Percentiles rank a stretch among this genome's conserved stretches.
phyloP scores from a whole-genome alignment of 2,329 filamentous ascomycete genomes.

The Epichloe sibirici region DNA sequence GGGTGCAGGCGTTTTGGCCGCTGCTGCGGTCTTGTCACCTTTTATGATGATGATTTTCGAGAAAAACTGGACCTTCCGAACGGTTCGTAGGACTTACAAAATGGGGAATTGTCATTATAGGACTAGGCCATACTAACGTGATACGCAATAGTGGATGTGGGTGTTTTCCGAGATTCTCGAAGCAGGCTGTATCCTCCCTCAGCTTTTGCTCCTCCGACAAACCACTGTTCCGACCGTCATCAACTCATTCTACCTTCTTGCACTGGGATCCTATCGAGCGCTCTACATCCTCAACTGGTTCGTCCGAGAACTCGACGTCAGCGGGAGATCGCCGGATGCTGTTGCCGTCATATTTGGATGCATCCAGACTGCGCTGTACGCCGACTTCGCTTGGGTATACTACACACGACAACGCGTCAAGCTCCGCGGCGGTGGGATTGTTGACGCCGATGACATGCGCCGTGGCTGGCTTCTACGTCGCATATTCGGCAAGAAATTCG shows the following conservation, averaged over 20 bases:
- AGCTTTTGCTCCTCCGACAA: slow-evolving; percentile 81
- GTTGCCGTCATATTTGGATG: slow-evolving; percentile 77
- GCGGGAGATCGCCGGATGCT: slow-evolving; percentile 48
- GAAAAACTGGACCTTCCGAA: slow-evolving; percentile 33
- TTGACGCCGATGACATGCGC: slow-evolving; percentile 79
- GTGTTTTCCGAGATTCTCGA: slow-evolving; percentile 86
- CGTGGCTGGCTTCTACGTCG: slow-evolving; percentile 74
- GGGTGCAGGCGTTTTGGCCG: slow-evolving; percentile 55
- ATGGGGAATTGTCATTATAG: not conserved
- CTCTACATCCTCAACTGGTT: slow-evolving; percentile 94
- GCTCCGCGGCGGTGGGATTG: slow-evolving; percentile 72
- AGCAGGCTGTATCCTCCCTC: slow-evolving; percentile 79
- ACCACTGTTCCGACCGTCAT: slow-evolving; percentile 94
- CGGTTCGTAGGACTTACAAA: slow-evolving; percentile 24
- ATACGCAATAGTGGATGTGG: slow-evolving; percentile 56
- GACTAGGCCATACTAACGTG: slow-evolving; percentile 1
- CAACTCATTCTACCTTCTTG: slow-evolving; percentile 88
- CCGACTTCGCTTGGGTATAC: slow-evolving; percentile 97
- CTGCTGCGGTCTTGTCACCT: slow-evolving; percentile 56
- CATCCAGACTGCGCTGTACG: slow-evolving; percentile 78
- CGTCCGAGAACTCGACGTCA: slow-evolving; percentile 47
- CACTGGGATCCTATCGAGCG: slow-evolving; percentile 75
- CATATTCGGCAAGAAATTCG: slow-evolving; percentile 53
- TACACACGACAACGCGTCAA: slow-evolving; percentile 88
- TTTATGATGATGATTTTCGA: slow-evolving; percentile 61